phyloP scores from a whole-genome alignment of 2,329 filamentous ascomycete genomes.

The Colletotrichum sp. region DNA sequence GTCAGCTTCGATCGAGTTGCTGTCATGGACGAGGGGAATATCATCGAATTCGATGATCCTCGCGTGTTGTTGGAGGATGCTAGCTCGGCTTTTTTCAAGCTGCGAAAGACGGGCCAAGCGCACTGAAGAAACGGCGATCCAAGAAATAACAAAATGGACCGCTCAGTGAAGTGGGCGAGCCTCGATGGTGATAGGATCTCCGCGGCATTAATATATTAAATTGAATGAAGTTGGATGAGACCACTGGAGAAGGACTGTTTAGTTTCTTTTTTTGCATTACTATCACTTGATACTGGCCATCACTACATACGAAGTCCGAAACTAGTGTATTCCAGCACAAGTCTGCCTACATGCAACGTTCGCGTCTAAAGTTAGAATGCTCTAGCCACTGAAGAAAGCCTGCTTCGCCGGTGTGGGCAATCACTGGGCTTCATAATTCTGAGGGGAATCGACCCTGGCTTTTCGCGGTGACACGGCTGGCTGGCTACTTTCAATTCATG shows the following conservation, averaged over 20 bases:
- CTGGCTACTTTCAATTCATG: neutral
- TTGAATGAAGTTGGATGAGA: neutral
- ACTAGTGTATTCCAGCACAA: neutral
- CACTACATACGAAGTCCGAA: too few relatives aligned
- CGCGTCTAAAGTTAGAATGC: neutral
- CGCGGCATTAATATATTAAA: neutral
- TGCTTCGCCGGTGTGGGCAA: neutral
- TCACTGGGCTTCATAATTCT: too few relatives aligned
- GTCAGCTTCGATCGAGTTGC: neutral
- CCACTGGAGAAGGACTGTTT: too few relatives aligned
- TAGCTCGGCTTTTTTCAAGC: neutral
- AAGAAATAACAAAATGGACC: accelerated
- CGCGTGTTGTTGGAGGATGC: accelerated
- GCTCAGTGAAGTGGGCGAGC: accelerated
- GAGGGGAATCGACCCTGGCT: neutral
- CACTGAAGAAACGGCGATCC: neutral
- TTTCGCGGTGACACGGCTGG: neutral
- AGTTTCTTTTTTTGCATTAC: neutral
- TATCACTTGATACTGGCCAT: too few relatives aligned
- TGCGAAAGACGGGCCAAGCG: neutral
- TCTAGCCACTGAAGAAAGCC: neutral
- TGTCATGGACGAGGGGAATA: neutral
- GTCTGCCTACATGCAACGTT: neutral
- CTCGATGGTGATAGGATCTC: too few relatives aligned
- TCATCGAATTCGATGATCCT: neutral